phyloP scores from a whole-genome alignment of 306 rosid genomes.

The Geum urbanum region DNA sequence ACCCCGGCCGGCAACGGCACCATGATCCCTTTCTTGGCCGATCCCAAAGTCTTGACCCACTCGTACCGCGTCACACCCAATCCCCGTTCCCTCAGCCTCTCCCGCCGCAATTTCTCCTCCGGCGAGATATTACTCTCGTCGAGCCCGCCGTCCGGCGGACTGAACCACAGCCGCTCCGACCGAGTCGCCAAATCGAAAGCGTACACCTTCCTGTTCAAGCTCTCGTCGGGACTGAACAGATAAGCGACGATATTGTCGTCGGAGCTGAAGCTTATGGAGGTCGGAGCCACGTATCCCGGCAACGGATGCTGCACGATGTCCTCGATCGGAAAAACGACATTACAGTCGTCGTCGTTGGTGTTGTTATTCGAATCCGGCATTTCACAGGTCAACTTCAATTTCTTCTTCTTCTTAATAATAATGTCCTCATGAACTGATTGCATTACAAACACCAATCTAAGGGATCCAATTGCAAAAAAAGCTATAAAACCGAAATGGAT shows the following conservation, averaged over 20 bases:
- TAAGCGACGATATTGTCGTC: constrained; percentile 65
- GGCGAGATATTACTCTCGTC: constrained; percentile 83
- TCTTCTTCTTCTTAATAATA: constrained; percentile 38
- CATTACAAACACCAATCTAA: constrained; percentile 40
- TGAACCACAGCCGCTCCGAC: constrained; percentile 59
- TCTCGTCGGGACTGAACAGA: constrained; percentile 73
- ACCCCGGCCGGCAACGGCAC: constrained; percentile 99
- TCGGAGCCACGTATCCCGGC: constrained; percentile 82
- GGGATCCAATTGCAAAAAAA: constrained; percentile 7
- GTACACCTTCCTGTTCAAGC: constrained; percentile 67
- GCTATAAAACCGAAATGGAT: constrained; percentile 34
- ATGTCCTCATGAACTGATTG: constrained; percentile 59
- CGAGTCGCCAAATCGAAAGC: constrained; percentile 52
- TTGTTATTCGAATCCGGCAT: constrained; percentile 55
- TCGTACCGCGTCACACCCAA: constrained; percentile 91
- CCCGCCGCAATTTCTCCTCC: constrained; percentile 92
- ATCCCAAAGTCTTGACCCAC: constrained; percentile 69
- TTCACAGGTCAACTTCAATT: constrained; percentile 41
- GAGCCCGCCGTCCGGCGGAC: constrained; percentile 91
- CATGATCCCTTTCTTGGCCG: constrained; percentile 59
- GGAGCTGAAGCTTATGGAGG: constrained; percentile 76
- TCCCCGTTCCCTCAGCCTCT: constrained; percentile 92
- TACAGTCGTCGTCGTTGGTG: constrained; percentile 25
- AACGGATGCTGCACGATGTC: constrained; percentile 86
- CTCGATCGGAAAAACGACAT: constrained; percentile 63